Base-by-base conservation (phyloP, 306 rosid species). In the Carpinus fangiana region DNA sequence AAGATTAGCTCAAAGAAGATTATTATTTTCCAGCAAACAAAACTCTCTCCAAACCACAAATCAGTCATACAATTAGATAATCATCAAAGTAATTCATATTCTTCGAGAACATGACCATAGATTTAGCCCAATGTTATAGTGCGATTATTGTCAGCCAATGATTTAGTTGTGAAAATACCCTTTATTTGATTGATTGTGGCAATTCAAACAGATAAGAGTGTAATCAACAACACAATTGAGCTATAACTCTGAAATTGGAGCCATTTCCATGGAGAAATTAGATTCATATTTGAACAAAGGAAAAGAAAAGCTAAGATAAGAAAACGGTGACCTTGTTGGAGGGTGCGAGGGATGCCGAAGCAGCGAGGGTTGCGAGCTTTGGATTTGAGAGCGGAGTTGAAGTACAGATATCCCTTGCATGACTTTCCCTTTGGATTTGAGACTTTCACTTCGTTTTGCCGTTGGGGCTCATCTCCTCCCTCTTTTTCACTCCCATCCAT, bases 321-420 rank as follows among this genome's bases (percentile, higher is more conserved):
- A 8, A 66, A 36, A 66, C 28, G 20, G 48, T 3, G 26, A 66
- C 72, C 72, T 36, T 38, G 50, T 8, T 38, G 72, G 28, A 66
- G 50, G 51, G 72, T 41, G 72, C 72, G 51, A 38, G 72, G 38
- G 71, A 66, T 66, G 50, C 71, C 71, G 71, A 66, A 18, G 50
- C 71, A 66, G 50, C 71, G 71, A 66, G 71, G 50, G 71, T 66
- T 66, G 51, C 26, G 72, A 66, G 26, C 51, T 66, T 66, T 66
- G 72, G 51, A 66, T 38, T 66, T 66, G 50, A 66, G 51, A 18
- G 72, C 12, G 8, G 51, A 36, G 12, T 43, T 1, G 51, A 17
- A 66, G 21, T 66, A 66, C 23, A 66, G 13, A 66, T 38, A 66
- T 18, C 72, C 72, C 50, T 66, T 66, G 50, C 72, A 66, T 1